Conservation (phyloP, 2,329 filamentous ascomycete species). For the Aspergillus terreus region DNA sequence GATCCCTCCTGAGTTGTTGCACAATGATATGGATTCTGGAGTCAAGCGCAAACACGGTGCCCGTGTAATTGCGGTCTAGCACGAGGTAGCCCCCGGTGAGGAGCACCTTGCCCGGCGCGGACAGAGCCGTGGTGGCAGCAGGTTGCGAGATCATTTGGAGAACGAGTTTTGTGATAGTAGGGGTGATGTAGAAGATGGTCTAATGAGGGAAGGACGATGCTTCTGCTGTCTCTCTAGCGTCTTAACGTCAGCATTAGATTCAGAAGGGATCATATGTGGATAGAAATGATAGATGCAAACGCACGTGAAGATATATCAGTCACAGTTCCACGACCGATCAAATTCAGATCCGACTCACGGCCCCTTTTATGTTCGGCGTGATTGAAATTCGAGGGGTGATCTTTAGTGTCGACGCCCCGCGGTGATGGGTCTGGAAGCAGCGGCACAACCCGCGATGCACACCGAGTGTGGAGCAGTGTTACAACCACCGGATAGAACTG, state of each 20-base stretch:
- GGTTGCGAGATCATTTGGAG: conserved; percentile 5
- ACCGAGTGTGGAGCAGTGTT: background rate
- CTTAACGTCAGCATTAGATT: background rate
- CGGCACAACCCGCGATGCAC: background rate
- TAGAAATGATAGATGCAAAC: background rate
- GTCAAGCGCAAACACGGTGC: conserved; percentile 62
- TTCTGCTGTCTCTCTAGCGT: background rate
- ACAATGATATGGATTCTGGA: conserved; percentile 61
- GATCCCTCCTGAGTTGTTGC: conserved; percentile 47
- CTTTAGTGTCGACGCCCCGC: background rate
- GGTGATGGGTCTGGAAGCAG: background rate
- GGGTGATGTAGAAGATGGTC: background rate
- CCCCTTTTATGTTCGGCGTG: background rate
- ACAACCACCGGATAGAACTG: background rate
- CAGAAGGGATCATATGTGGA: background rate
- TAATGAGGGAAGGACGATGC: background rate
- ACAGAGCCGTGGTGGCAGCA: conserved; percentile 57
- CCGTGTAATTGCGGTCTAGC: conserved; percentile 81
- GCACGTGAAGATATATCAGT: background rate
- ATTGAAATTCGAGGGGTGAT: background rate
- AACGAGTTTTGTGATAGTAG: background rate
- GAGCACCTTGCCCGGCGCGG: conserved; percentile 93
- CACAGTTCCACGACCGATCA: no score
- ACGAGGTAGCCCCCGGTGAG: conserved; percentile 93
- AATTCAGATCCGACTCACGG: background rate